Evolutionary conservation across 805 yeast genomes (phyloP).

Genomic region (Saturnispora sekii): DNA sequence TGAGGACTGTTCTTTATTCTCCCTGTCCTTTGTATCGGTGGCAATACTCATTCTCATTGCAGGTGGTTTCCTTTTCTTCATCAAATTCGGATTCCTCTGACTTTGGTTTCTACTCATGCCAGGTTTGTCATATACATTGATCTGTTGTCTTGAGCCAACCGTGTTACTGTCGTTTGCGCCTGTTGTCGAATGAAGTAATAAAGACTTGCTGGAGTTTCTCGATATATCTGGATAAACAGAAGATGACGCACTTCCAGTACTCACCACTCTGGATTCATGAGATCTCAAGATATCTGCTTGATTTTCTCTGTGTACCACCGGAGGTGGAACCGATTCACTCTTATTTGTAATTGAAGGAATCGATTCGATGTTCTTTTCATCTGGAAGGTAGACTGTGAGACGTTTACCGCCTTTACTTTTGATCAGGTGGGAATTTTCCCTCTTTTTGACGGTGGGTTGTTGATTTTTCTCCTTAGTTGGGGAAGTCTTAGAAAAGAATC

Average conservation of each 20-base stretch:
- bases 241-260: constrained; percentile 6
- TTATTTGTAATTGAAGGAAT: too few relatives aligned
- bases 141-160: constrained; percentile 2
- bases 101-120: background rate
- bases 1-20: constrained; percentile 2
- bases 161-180: background rate
- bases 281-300: background rate
- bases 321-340: too few relatives aligned
- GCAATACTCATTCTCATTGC: background rate
- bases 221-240: constrained; percentile 8
- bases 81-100: constrained; percentile 8
- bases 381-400: constrained; percentile 6
- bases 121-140: background rate
- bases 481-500: constrained; percentile 9
- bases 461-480: background rate
- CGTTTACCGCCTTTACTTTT: constrained; percentile 4
- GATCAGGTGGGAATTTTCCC: constrained; percentile 1
- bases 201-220: constrained; percentile 4
- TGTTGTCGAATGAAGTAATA: constrained; percentile 1
- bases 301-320: background rate
- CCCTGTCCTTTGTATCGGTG: background rate
- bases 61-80: constrained; percentile 11
- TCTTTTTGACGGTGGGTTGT: background rate
- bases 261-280: background rate
- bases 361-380: background rate